Conservation (phyloP, 352 stramenopile species). For the Phytopythium litorale region DNA sequence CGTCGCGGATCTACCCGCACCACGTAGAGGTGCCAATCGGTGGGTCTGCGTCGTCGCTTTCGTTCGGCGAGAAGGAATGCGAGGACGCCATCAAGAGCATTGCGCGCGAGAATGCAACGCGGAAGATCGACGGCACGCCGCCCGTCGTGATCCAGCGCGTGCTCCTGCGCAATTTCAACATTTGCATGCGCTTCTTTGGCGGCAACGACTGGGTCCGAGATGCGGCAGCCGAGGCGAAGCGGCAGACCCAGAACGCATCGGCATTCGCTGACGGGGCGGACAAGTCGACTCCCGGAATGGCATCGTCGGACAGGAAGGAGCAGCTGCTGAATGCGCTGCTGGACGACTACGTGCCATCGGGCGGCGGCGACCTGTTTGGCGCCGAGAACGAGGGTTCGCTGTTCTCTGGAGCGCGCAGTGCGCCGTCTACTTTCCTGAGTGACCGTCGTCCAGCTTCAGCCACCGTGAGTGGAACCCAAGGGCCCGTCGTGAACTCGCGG, state of each 20-base stretch:
- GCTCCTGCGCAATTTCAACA: slow-evolving; percentile 83
- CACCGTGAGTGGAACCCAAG: slow-evolving; percentile 7
- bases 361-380: slow-evolving; percentile 52
- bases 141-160: slow-evolving; percentile 77
- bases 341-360: slow-evolving; percentile 79
- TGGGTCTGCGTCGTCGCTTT: slow-evolving; percentile 75
- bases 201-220: slow-evolving; percentile 77
- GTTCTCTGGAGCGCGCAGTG: slow-evolving; percentile 36
- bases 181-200: slow-evolving; percentile 88
- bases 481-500: slow-evolving; percentile 12
- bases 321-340: slow-evolving; percentile 76
- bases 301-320: slow-evolving; percentile 40
- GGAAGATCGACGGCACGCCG: slow-evolving; percentile 36
- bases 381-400: slow-evolving; percentile 24
- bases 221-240: slow-evolving; percentile 5
- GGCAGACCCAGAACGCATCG: background rate
- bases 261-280: background rate
- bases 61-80: slow-evolving; percentile 82
- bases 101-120: slow-evolving; percentile 47
- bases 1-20: slow-evolving; percentile 80
- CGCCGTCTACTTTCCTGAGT: slow-evolving; percentile 18
- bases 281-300: slow-evolving; percentile 4
- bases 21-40: slow-evolving; percentile 86
- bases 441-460: slow-evolving; percentile 1
- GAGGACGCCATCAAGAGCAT: slow-evolving; percentile 73